Percentiles rank a stretch among this genome's conserved stretches.
Conservation (phyloP, 1,139 yeast genomes). For the Geotrichum citri-aurantii region DNA sequence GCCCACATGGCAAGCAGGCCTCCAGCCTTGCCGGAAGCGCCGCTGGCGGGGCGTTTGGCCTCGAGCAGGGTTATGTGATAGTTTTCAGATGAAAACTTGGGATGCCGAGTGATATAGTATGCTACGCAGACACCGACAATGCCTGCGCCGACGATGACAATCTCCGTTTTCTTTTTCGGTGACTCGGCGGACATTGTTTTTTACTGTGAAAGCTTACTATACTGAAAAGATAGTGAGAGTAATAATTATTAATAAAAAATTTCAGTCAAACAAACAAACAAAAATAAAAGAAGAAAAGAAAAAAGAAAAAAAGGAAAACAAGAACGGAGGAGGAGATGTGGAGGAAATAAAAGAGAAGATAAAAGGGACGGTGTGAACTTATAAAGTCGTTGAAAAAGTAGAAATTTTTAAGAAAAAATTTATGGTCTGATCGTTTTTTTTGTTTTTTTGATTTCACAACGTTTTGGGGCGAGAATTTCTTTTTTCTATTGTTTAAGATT, state of each 20-base stretch:
- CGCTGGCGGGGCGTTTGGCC: conserved; percentile 90
- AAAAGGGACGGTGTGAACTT: background rate
- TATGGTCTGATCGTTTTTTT: background rate
- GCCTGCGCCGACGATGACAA: conserved; percentile 64
- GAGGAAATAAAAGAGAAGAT: background rate
- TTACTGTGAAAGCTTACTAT: background rate
- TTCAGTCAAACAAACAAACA: background rate
- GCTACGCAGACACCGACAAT: conserved; percentile 96
- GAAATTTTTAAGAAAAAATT: background rate
- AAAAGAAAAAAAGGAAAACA: conserved; percentile 1
- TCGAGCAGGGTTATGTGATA: conserved; percentile 86
- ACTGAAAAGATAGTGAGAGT: background rate
- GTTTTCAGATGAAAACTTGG: conserved; percentile 62
- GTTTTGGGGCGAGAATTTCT: background rate
- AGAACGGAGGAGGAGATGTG: background rate
- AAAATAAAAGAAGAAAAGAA: background rate
- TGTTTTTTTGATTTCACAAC: too few species aligned
- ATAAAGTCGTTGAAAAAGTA: background rate
- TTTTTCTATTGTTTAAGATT: background rate
- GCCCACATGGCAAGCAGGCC: conserved; percentile 95
- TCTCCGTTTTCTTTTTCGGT: conserved; percentile 29
- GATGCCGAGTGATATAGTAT: conserved; percentile 78
- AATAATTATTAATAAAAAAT: background rate
- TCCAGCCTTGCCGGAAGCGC: conserved; percentile 97
- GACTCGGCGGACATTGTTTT: conserved; percentile 5